Base-by-base conservation (phyloP, 2,329 filamentous ascomycete species). In the Xylaria sp. region DNA sequence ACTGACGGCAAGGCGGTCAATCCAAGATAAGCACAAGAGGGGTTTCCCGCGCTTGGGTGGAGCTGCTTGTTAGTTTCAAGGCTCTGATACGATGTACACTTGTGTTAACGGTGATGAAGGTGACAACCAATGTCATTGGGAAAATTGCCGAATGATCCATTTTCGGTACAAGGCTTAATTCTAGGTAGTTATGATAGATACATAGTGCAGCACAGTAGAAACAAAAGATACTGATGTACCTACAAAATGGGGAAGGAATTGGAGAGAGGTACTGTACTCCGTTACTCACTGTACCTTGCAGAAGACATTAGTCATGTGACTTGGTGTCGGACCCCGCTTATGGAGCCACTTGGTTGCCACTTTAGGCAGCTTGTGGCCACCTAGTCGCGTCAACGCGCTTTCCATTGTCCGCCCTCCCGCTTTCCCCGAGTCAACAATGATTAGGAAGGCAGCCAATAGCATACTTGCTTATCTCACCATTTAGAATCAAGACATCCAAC, bases 301-400 rank as follows among this genome's bases (percentile, higher is more conserved):
- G 32, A n/a, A 32, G n/a, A 12, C 10, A 3, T 1, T 25, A 23
- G 48, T 71, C 74, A 77, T 69, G 75, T 77, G 75, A 76, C 60
- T 70, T 76, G 75, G 75, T 72, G 75, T 75, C 58, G 65, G 61
- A 62, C 25, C 70, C 71, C 68, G 65, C 34, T 20, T 39, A 13
- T 28, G 20, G 18, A 9, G 20, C 69, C 59, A 48, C 28, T 23
- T n/a, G 48, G 39, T n/a, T 5, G 50, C 50, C 56, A 41, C 60
- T 48, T 57, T 55, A 55, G 50, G 50, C 20, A 63, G 30, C 25
- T 32, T n/a, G 18, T 61, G 58, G 15, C 60, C 64, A 25, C 60
- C 57, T 32, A 50, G 28, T 60, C 70, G 68, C 64, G 73, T 73
- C 70, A 73, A 73, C 75, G 72, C 74, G 74, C 69, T 72, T 73